A percentile compares a stretch with the other conserved stretches of the same genome.
Evolutionary conservation across 176 grass and related monocot genomes (phyloP).

Genomic region (Hordeum vulgare): MorexV3_pseudomolecules_assembly NC_058520.1:592694962-592695461

Average conservation of each 20-base stretch:
- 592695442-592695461: background rate
- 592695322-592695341: background rate
- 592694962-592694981: background rate
- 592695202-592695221: background rate
- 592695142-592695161: background rate
- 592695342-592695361: background rate
- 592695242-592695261: background rate
- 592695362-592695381: conserved; percentile 1
- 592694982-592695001: background rate
- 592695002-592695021: conserved; percentile 8
- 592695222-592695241: background rate
- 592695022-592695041: background rate
- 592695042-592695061: background rate
- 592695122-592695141: background rate
- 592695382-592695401: background rate
- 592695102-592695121: background rate
- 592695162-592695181: background rate
- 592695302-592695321: conserved; percentile 26
- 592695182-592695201: background rate
- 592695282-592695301: background rate
- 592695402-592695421: background rate
- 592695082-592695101: background rate
- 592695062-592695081: background rate
- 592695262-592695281: background rate
- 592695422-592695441: no score